Percentiles rank a stretch among this genome's conserved stretches.
Evolutionary conservation across 78 protist species (phyloP).

Genomic region (Dictyostelium capitatum): DNA sequence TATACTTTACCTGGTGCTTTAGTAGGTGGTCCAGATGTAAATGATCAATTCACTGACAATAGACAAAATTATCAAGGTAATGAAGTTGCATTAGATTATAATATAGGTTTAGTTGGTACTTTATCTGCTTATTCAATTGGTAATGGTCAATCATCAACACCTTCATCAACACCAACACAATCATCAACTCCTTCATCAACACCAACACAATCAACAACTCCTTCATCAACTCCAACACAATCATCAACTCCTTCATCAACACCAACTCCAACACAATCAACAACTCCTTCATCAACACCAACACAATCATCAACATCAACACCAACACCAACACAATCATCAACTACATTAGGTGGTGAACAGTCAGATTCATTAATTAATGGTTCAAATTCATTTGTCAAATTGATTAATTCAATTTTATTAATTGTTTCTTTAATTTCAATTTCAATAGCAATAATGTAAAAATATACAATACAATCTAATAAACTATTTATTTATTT

Average conservation of each 20-base stretch:
- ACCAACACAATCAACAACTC: neutral
- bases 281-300: neutral
- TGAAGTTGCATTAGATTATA: conserved; percentile 50
- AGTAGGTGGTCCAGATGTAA: conserved; percentile 21
- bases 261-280: neutral
- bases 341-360: neutral
- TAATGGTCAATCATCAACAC: neutral
- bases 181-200: neutral
- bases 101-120: conserved; percentile 30
- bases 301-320: neutral
- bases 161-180: neutral
- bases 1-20: conserved; percentile 19
- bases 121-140: conserved; percentile 11
- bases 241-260: neutral
- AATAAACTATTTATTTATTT: too few species aligned
- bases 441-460: too few species aligned
- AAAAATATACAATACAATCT: too few species aligned
- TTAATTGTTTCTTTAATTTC: too few species aligned
- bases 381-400: too few species aligned
- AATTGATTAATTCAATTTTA: too few species aligned
- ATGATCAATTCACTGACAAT: neutral
- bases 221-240: neutral
- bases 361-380: too few species aligned
- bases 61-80: neutral
- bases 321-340: neutral